Base-by-base conservation (phyloP, 495 filamentous ascomycete genomes). In the Umbilicaria muhlenbergii region DNA sequence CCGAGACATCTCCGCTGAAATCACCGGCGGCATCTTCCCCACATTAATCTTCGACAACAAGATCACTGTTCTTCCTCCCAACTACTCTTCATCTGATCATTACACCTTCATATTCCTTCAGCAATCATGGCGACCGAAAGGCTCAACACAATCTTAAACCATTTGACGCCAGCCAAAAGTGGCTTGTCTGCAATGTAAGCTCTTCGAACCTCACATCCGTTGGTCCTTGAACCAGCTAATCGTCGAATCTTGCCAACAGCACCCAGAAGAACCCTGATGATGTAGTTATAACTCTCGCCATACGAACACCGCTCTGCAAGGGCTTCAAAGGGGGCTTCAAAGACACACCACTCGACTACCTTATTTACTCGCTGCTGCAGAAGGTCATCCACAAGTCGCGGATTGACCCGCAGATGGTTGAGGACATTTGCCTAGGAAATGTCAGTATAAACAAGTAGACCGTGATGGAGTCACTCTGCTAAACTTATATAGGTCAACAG, bases 231-330 rank as follows among this genome's bases (percentile, higher is more conserved):
- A 41, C 39, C 38, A 48, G 47, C 36, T 34, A 40, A 41, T 35
- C 50, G 24, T 47, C 36, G 8, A 33, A 24, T 14, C 45, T 21
- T 35, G 13, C 11, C 41, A n/a, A 40, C 53, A 95, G 88, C 61
- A 91, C 84, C 16, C 79, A 83, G 45, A 89, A 95, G 69, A 92
- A 89, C 60, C 77, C 88, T 46, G 91, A 98, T 62, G 91, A 98
- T 72, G 72, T 95, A 14, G 91, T 98, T 49, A 91, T 98, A 51
- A 92, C 85, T 13, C 69, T 83, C 37, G 81, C 82, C 6, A 63
- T 86, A 50, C 78, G 85, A 28, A 88, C 85, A 7, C 81, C 85
- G 0, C 68, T 92, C 43, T 69, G 80, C 48, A 91, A 91, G 65
- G 80, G 70, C 18, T 58, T 60, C 51, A 86, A 86, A 68, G 91